phyloP scores from a whole-genome alignment of 768 basidiomycete genomes.

The Fibroporia radiculosa region DNA sequence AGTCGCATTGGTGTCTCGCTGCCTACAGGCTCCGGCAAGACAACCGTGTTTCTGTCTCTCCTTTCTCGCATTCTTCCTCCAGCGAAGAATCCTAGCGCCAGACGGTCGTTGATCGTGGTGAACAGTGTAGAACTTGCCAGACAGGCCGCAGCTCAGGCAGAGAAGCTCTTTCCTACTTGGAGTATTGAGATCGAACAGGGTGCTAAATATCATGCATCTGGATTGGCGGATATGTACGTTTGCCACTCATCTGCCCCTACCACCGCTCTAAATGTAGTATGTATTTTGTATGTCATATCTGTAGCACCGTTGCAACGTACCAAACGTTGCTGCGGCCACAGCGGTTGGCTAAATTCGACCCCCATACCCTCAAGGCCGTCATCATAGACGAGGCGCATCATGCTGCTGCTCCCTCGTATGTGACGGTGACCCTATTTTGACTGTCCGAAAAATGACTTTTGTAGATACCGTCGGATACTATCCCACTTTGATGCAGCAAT shows the following conservation, averaged over 20 bases:
- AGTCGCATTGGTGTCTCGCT: conserved; percentile 78
- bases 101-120: conserved; percentile 72
- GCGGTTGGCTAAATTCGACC: conserved; percentile 71
- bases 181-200: conserved; percentile 92
- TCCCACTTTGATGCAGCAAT: conserved; percentile 73
- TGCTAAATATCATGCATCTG: conserved; percentile 60
- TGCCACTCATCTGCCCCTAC: too few species aligned
- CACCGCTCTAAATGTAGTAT: background rate
- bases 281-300: background rate
- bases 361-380: conserved; percentile 57
- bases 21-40: conserved; percentile 84
- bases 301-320: conserved; percentile 81
- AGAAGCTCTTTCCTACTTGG: conserved; percentile 60
- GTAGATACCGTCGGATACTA: conserved; percentile 76
- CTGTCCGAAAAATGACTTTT: conserved; percentile 7
- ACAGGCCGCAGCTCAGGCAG: conserved; percentile 75
- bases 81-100: conserved; percentile 33
- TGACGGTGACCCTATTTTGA: conserved; percentile 18
- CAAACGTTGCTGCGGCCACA: conserved; percentile 67
- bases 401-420: conserved; percentile 82
- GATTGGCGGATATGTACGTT: conserved; percentile 82
- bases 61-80: conserved; percentile 55
- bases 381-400: conserved; percentile 95
- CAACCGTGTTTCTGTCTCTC: conserved; percentile 84
- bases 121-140: conserved; percentile 84